Evolutionary conservation across 192 early-diverging fungal species (phyloP).

Genomic region (Umbelopsis sp.): DNA sequence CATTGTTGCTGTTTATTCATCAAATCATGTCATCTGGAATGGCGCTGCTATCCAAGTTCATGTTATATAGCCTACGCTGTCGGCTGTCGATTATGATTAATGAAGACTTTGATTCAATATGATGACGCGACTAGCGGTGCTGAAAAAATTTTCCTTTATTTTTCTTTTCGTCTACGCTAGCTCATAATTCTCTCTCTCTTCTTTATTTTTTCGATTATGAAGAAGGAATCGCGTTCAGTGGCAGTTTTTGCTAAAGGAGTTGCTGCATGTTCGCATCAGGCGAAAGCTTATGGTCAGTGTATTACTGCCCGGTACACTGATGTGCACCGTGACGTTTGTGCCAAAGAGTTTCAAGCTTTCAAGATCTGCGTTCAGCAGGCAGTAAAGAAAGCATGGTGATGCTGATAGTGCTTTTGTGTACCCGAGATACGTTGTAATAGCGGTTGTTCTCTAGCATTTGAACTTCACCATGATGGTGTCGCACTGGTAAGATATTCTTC

Average conservation of each 20-base stretch:
- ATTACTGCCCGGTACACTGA: slow-evolving; percentile 50
- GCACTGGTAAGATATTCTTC: neutral
- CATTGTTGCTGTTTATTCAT: too few relatives aligned
- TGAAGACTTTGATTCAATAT: too few relatives aligned
- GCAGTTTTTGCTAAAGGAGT: slow-evolving; percentile 36
- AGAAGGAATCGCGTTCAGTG: slow-evolving; percentile 32
- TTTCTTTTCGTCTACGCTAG: neutral
- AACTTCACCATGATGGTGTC: too few relatives aligned
- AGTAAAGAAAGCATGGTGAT: slow-evolving; percentile 33
- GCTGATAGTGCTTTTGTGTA: neutral
- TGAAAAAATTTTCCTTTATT: slow-evolving; percentile 15
- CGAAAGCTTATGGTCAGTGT: slow-evolving; percentile 59
- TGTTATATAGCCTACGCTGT: too few relatives aligned
- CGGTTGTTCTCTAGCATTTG: too few relatives aligned
- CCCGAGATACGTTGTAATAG: too few relatives aligned
- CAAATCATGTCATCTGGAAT: too few relatives aligned
- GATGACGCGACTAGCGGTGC: too few relatives aligned
- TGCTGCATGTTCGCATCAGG: slow-evolving; percentile 37
- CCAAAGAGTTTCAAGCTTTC: slow-evolving; percentile 59
- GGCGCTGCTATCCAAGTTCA: too few relatives aligned
- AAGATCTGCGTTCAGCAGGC: slow-evolving; percentile 58
- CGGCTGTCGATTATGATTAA: too few relatives aligned
- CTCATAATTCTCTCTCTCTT: neutral
- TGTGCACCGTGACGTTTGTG: slow-evolving; percentile 60
- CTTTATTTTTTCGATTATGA: slow-evolving; percentile 5